Base-by-base conservation (phyloP, 495 filamentous ascomycete species). In the Aspergillus cavernicola region DNA sequence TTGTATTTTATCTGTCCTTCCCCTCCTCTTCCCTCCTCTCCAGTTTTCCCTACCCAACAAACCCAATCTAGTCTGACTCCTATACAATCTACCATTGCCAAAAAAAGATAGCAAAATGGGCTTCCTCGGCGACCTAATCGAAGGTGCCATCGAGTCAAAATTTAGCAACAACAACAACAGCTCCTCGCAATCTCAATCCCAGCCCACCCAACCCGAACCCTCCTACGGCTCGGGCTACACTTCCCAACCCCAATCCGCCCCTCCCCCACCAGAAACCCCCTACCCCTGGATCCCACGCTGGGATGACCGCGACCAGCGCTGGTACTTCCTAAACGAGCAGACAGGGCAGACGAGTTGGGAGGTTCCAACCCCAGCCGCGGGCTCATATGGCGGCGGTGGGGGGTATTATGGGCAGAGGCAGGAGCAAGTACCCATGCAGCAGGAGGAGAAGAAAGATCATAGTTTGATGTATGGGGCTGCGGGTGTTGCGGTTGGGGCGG, bases 331-430 rank as follows among this genome's bases (percentile, higher is more conserved):
- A 22, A 80, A 84, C 57, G 65, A 79, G 50, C 64, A 76, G 50
- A 82, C 76, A 2, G 80, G 78, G 22, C 71, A 77, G 50, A 69
- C 72, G 3, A 77, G 71, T 46, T 85, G 78, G 74, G 74, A 80
- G 53, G 66, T 66, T 1, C 79, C 78, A 12, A 47, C 16, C 16
- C 7, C 28, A 3, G 49, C 43, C 26, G n/a, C 50, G 32, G 48
- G 51, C 23, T 20, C 37, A n/a, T 39, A 53, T n/a, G 57, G 56
- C 47, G 56, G 44, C 19, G 39, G 43, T n/a, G 47, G 46, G 39
- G 44, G 45, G 23, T 49, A 58, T 12, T 42, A 50, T 8, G 28
- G 28, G 20, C 33, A 62, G 40, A 45, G 65, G 22, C 62, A 69
- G 31, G 47, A 62, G 32, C 40, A 68, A 4, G 32, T 66, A 75